A percentile compares a stretch with the other conserved stretches of the same genome.
These are phyloP conservation scores for Citrus inodora DNA, from an alignment of 345 rosid species.

Conservation along the genomic window DNA sequence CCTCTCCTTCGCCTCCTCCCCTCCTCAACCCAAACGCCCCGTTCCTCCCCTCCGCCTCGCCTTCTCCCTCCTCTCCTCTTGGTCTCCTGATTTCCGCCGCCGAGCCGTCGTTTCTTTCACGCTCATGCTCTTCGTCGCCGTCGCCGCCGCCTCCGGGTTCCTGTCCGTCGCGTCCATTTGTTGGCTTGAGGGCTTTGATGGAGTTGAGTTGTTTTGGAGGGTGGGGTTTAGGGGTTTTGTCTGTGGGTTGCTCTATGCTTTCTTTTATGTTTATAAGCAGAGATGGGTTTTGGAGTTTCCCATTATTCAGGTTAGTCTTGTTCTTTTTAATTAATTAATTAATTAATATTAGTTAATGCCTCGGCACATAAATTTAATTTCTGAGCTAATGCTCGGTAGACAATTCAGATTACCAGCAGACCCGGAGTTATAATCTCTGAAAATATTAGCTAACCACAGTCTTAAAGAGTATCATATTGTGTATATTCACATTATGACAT, in stretches of 20 bases:
- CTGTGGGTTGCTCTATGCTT: slow-evolving; percentile 59
- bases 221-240: slow-evolving; percentile 70
- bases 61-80: slow-evolving; percentile 31
- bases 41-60: slow-evolving; percentile 41
- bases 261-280: slow-evolving; percentile 41
- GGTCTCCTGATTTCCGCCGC: slow-evolving; percentile 45
- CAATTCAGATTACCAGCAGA: no score
- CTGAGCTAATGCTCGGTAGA: no score
- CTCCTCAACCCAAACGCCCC: slow-evolving; percentile 11
- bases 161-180: slow-evolving; percentile 39
- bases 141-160: slow-evolving; percentile 42
- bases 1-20: background rate
- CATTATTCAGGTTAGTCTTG: slow-evolving; percentile 59
- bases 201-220: slow-evolving; percentile 24
- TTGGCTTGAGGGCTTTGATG: slow-evolving; percentile 19
- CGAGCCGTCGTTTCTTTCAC: slow-evolving; percentile 44
- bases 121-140: slow-evolving; percentile 40
- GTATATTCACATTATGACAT: no score
- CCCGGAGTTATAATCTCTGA: no score
- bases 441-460: no score
- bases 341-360: no score
- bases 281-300: slow-evolving; percentile 88
- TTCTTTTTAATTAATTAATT: background rate
- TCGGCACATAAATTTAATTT: no score
- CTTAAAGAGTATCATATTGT: no score